Conservation (phyloP, 2,329 filamentous ascomycete genomes). For the Xylaria sp. region DNA sequence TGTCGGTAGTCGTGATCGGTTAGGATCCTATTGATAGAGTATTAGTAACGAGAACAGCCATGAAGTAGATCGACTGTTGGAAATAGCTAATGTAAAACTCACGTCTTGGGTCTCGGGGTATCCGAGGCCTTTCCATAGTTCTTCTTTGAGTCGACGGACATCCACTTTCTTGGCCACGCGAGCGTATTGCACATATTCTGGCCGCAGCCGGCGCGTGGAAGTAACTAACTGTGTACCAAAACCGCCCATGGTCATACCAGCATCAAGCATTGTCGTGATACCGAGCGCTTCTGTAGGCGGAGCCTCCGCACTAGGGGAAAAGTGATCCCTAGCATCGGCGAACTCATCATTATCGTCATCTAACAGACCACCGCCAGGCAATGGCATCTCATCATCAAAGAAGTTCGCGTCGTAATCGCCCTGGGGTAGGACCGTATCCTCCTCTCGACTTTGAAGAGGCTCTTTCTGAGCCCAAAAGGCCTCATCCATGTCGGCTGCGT, state of each 20-base stretch:
- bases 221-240: conserved; percentile 77
- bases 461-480: conserved; percentile 90
- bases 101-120: conserved; percentile 63
- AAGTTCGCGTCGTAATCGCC: conserved; percentile 97
- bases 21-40: conserved; percentile 41
- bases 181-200: conserved; percentile 77
- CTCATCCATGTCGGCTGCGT: conserved; percentile 87
- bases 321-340: conserved; percentile 82
- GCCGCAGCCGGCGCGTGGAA: conserved; percentile 69
- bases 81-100: conserved; percentile 47
- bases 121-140: conserved; percentile 75
- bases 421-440: conserved; percentile 69
- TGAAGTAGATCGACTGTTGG: conserved; percentile 19
- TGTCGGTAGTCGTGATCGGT: conserved; percentile 48
- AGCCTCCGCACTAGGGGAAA: conserved; percentile 72
- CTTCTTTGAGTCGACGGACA: conserved; percentile 74
- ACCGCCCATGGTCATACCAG: conserved; percentile 61
- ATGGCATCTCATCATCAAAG: conserved; percentile 86
- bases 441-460: conserved; percentile 57
- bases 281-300: conserved; percentile 60
- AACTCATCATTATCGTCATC: conserved; percentile 80
- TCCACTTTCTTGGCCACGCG: conserved; percentile 78
- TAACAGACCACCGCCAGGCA: conserved; percentile 68
- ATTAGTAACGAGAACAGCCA: conserved; percentile 23
- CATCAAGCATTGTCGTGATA: conserved; percentile 62